Percentiles rank a stretch among this genome's conserved stretches.
Evolutionary conservation across 352 stramenopile genomes (phyloP).

Genomic region (Globisporangium abappressorium): DNA sequence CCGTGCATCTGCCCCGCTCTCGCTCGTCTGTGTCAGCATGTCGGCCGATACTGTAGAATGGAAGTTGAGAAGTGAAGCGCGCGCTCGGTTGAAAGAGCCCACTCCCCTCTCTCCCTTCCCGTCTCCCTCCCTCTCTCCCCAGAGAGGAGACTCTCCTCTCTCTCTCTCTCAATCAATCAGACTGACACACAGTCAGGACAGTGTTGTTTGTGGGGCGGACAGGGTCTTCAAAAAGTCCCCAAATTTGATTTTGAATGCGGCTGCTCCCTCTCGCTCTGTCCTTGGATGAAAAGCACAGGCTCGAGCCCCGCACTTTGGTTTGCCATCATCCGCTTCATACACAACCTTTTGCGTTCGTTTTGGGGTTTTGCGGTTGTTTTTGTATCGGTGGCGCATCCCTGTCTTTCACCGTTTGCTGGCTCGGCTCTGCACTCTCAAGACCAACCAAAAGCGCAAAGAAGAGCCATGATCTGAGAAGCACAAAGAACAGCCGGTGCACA

Average conservation of each 20-base stretch:
- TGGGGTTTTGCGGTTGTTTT: background rate
- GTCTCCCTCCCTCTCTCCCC: background rate
- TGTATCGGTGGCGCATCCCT: background rate
- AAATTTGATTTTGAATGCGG: background rate
- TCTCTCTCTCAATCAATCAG: background rate
- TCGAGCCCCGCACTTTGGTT: background rate
- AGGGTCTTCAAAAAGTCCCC: background rate
- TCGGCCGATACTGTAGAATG: slow-evolving; percentile 4
- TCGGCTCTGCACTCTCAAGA: background rate
- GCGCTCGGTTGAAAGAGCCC: background rate
- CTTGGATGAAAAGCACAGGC: too few relatives aligned
- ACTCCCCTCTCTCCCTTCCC: slow-evolving; percentile 7
- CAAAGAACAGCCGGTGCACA: background rate
- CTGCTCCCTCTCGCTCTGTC: background rate
- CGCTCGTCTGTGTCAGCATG: slow-evolving; percentile 11
- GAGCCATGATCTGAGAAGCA: background rate
- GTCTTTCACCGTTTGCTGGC: background rate
- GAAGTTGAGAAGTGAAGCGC: slow-evolving; percentile 5
- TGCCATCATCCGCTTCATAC: background rate
- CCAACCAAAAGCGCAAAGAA: background rate
- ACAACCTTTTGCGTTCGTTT: background rate
- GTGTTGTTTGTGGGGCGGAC: background rate
- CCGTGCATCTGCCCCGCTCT: slow-evolving; percentile 1
- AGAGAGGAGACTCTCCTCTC: background rate
- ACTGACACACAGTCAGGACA: background rate